A percentile compares a stretch with the other conserved stretches of the same genome.
phyloP scores from a whole-genome alignment of 176 grass and related monocot genomes.

The Eleusine coracana region DNA sequence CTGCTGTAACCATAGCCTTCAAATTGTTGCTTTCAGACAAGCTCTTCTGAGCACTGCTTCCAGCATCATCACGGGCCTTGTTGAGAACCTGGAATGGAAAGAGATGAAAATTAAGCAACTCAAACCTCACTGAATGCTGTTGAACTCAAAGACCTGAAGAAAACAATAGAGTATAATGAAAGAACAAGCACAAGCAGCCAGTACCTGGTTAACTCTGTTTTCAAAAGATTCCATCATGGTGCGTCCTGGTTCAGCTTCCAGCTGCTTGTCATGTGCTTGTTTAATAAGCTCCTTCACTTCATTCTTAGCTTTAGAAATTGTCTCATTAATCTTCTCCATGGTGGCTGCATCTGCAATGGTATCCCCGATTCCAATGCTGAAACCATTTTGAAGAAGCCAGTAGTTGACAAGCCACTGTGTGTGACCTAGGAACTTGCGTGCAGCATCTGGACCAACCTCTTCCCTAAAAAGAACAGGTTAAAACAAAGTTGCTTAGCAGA shows the following conservation, averaged over 20 bases:
- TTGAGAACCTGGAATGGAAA: conserved; percentile 76
- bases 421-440: conserved; percentile 95
- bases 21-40: conserved; percentile 99
- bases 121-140: background rate
- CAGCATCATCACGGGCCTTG: conserved; percentile 99
- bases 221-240: conserved; percentile 99
- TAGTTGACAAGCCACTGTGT: conserved; percentile 99
- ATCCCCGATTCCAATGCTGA: conserved; percentile 98
- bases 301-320: conserved; percentile 84
- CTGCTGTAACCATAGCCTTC: conserved; percentile 98
- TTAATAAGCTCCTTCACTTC: conserved; percentile 95
- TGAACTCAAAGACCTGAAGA: conserved; percentile 21
- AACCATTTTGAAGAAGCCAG: conserved; percentile 92
- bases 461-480: conserved; percentile 64
- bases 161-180: conserved; percentile 5
- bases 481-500: conserved; percentile 7
- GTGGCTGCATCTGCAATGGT: conserved; percentile 93
- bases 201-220: conserved; percentile 96
- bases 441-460: conserved; percentile 97
- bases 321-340: conserved; percentile 94
- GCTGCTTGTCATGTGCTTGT: conserved; percentile 58
- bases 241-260: conserved; percentile 93
- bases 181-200: background rate
- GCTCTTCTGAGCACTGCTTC: conserved; percentile 93
- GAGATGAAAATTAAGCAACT: conserved; percentile 4